These are phyloP conservation scores for Fusarium drepaniforme DNA, from an alignment of 2,329 filamentous ascomycete species.

Conservation along the genomic window DNA sequence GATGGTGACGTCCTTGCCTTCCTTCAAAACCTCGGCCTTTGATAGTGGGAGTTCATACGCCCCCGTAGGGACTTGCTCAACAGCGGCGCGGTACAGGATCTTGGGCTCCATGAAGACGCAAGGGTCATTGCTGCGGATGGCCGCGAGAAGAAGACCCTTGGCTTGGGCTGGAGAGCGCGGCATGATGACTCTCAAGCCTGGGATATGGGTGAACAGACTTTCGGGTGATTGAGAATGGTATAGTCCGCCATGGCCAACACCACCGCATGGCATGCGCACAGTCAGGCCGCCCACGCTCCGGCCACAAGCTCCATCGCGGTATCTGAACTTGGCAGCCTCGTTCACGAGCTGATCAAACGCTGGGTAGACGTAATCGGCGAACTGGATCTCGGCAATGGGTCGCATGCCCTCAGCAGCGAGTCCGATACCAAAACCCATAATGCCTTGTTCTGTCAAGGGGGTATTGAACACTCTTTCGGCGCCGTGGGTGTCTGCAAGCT, in stretches of 20 bases:
- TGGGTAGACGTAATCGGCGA: constrained; percentile 93
- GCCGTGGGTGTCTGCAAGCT: constrained; percentile 88
- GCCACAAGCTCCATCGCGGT: constrained; percentile 72
- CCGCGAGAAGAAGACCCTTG: constrained; percentile 84
- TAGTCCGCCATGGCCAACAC: constrained; percentile 88
- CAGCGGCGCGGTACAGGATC: constrained; percentile 89
- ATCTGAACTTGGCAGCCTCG: constrained; percentile 90
- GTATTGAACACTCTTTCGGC: constrained; percentile 95
- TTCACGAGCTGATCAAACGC: constrained; percentile 96
- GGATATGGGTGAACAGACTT: constrained; percentile 87
- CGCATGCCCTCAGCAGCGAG: constrained; percentile 92
- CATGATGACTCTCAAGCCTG: constrained; percentile 86
- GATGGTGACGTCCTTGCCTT: constrained; percentile 84
- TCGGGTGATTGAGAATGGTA: constrained; percentile 94
- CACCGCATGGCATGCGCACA: constrained; percentile 90
- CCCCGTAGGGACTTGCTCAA: constrained; percentile 88
- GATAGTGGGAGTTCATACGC: constrained; percentile 87
- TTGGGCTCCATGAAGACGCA: constrained; percentile 96
- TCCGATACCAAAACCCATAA: constrained; percentile 93
- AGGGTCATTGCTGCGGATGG: constrained; percentile 85
- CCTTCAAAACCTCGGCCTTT: constrained; percentile 86
- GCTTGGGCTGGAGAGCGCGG: constrained; percentile 89
- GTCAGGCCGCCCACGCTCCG: constrained; percentile 82
- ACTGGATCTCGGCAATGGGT: constrained; percentile 94
- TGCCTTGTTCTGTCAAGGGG: constrained; percentile 92